Evolutionary conservation across 2,329 filamentous ascomycete genomes (phyloP), one percentile per base, ranked within the genome.

Genomic region (Cryoendolithus antarcticus): DNA sequence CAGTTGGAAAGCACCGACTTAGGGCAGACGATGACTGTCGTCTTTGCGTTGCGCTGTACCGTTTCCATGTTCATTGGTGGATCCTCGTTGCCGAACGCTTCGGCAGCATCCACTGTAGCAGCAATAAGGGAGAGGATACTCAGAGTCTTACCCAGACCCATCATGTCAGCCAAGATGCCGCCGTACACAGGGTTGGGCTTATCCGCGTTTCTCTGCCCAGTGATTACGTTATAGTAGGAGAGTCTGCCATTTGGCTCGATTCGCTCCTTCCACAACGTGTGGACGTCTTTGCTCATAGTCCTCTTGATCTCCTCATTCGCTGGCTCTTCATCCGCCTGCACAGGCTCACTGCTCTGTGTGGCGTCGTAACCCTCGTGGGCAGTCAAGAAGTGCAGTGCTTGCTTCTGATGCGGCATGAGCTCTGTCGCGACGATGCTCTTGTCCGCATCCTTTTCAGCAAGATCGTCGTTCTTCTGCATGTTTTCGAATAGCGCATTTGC

Each of bases 1-100:
- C 91, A 98, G 54, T 96, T 98, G 19, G 82, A 80, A 42, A 96
- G 78, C 0, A 89, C 91, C 53, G 85, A 94, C 2, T 95, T 71
- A 1, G 91, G 91, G 41, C 83, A 93, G 10, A 98, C 76, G 11
- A 98, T 71, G 27, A 98, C 66, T 0, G 91, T 96, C 1, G 83
- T 77, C 53, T 77, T 82, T 4, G 75, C 77, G 52, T 95, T 93
- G 32, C 67, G 69, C 12, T 64, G 62, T n/a, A 82, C 56, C 10
- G 36, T 29, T 7, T 24, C 21, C 4, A 30, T 15, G n/a, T 45
- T 38, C 8, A 13, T 4, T 4, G 41, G 33, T 0, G 80, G 77
- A 3, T 61, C 50, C 35, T 66, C 63, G 4, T 59, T 57, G 2
- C 71, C 71, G 72, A 85, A 96, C 1, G 67, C 60, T 7, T 59